Conservation (phyloP, 148 eudicot species). For the Fagopyrum homotropicum region DNA sequence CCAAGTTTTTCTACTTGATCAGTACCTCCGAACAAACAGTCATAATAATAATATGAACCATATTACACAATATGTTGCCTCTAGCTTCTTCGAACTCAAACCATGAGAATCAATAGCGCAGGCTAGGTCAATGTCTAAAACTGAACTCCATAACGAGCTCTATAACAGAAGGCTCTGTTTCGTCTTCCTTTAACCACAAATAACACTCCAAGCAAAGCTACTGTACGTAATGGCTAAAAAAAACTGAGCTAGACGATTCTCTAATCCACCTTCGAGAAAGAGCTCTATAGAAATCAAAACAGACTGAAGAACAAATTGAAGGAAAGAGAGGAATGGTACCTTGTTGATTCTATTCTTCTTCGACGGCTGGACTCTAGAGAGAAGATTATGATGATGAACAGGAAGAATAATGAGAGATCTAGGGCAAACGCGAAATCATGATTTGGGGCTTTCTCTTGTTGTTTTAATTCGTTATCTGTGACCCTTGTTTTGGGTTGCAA, state of each 20-base stretch:
- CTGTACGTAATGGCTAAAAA: background rate
- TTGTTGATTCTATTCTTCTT: background rate
- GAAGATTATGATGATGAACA: background rate
- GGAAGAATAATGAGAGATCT: background rate
- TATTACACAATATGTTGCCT: background rate
- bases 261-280: background rate
- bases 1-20: background rate
- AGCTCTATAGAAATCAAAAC: background rate
- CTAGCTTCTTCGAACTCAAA: background rate
- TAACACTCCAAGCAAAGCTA: background rate
- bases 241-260: background rate
- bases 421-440: background rate
- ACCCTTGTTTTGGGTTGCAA: background rate
- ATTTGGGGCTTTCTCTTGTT: background rate
- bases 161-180: background rate
- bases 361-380: background rate
- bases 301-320: background rate
- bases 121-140: background rate
- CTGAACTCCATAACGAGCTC: background rate
- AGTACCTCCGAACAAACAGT: background rate
- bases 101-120: background rate
- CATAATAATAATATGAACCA: background rate
- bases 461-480: background rate
- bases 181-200: background rate
- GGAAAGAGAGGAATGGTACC: background rate